These are phyloP conservation scores for Penicillium brevicompactum DNA, from an alignment of 2,329 filamentous ascomycete genomes.

Conservation along the genomic window DNA sequence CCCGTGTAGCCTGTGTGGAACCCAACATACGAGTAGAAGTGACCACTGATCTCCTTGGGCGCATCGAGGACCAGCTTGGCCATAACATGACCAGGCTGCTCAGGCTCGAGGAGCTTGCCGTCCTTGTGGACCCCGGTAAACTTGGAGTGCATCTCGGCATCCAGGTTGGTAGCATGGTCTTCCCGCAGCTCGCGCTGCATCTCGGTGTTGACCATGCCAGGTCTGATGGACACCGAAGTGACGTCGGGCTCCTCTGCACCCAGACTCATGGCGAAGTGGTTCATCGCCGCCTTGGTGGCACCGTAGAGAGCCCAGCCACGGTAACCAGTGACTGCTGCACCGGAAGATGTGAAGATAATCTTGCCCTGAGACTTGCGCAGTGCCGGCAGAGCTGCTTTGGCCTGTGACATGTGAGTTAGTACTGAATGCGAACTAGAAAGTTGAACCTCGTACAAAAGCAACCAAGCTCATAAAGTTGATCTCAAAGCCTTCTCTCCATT, in stretches of 20 bases:
- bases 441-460: constrained; percentile 61
- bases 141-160: constrained; percentile 58
- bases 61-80: constrained; percentile 72
- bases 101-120: constrained; percentile 74
- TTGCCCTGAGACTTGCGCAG: constrained; percentile 37
- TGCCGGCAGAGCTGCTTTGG: constrained; percentile 34
- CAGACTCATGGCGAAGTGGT: constrained; percentile 32
- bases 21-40: constrained; percentile 58
- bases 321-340: constrained; percentile 35
- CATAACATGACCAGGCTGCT: constrained; percentile 84
- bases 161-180: constrained; percentile 65
- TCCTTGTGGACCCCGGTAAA: constrained; percentile 71
- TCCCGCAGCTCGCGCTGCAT: constrained; percentile 68
- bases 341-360: constrained; percentile 41
- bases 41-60: constrained; percentile 69
- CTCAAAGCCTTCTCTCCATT: constrained; percentile 77
- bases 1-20: constrained; percentile 2
- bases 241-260: constrained; percentile 32
- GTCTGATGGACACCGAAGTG: constrained; percentile 31
- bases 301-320: constrained; percentile 40
- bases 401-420: constrained; percentile 20
- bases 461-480: constrained; percentile 86
- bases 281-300: constrained; percentile 41
- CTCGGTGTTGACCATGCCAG: constrained; percentile 39
- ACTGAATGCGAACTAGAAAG: neutral